Base-by-base conservation (phyloP, 371 early-diverging fungal genomes). In the Mucor plumbeus region DNA sequence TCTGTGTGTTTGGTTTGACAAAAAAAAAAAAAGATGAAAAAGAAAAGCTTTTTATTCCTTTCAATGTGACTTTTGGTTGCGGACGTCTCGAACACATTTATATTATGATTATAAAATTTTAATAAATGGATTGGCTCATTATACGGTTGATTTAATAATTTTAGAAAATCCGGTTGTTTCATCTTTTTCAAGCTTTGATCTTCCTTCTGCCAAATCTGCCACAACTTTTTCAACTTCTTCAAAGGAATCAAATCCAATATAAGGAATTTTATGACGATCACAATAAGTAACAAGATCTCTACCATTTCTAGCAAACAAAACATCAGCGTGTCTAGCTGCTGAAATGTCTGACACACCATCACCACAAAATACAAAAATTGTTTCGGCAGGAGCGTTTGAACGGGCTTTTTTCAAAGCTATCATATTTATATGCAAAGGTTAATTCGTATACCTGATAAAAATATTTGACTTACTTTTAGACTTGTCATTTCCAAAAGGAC, bases 301-400 rank as follows among this genome's bases (percentile, higher is more conserved):
- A 7, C 85, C 90, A 40, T 78, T 74, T 64, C 87, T 82, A 8
- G 88, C 90, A 73, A 89, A 89, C 36, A 91, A 70, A 10, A 86
- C 61, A 64, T 89, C 89, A 8, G 88, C 86, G 44, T 86, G 82
- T 44, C 78, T 67, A 15, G 91, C 88, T 39, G 88, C 89, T 5
- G 84, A 83, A 35, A 91, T 82, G 67, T 91, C 91, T 0, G 84
- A 83, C 0, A 91, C 85, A 44, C 91, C 90, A 69, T 91, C 91
- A 17, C 91, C 91, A 21, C 86, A 79, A 61, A 89, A 91, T 1
- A 91, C 75, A 55, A 87, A 76, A 44, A 81, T 75, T 17, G 67
- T 82, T 68, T 68, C 79, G 11, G 62, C 59, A 0, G 76, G 39
- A 41, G 69, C 73, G 10, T 65, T 65, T 41, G 68, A 76, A 55